These are phyloP conservation scores for Galerina sulciceps DNA, from an alignment of 768 basidiomycete genomes.

Conservation along the genomic window DNA sequence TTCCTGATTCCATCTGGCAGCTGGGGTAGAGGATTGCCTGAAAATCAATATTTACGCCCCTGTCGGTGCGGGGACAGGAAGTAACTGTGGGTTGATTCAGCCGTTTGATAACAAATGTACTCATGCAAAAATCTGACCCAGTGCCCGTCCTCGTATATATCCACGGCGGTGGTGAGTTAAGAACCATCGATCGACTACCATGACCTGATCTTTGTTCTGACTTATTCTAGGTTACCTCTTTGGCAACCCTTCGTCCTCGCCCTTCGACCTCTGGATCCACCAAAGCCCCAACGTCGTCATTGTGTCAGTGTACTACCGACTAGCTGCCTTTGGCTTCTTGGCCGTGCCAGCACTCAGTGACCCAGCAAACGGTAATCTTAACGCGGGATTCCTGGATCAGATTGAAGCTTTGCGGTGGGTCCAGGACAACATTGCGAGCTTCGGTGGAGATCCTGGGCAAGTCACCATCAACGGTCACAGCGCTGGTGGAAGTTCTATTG, in stretches of 20 bases:
- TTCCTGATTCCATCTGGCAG: constrained; percentile 20
- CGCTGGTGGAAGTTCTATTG: constrained; percentile 60
- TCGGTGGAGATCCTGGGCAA: constrained; percentile 63
- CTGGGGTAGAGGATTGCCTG: constrained; percentile 69
- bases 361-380: constrained; percentile 46
- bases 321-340: constrained; percentile 68
- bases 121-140: constrained; percentile 13
- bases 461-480: constrained; percentile 69
- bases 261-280: constrained; percentile 68
- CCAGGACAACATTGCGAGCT: constrained; percentile 58
- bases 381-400: constrained; percentile 64
- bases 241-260: constrained; percentile 69
- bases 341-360: constrained; percentile 50
- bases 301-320: constrained; percentile 69
- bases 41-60: constrained; percentile 72
- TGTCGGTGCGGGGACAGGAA: constrained; percentile 44
- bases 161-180: constrained; percentile 47
- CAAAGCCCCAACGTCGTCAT: constrained; percentile 66
- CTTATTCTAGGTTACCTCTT: constrained; percentile 48
- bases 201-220: background rate
- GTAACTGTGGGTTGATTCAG: constrained; percentile 44
- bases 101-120: no score
- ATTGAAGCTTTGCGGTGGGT: constrained; percentile 69
- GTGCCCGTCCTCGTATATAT: constrained; percentile 54
- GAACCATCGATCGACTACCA: background rate